Base-by-base conservation (phyloP, 1,284 basidiomycete species). In the Amanita bisporigera region DNA sequence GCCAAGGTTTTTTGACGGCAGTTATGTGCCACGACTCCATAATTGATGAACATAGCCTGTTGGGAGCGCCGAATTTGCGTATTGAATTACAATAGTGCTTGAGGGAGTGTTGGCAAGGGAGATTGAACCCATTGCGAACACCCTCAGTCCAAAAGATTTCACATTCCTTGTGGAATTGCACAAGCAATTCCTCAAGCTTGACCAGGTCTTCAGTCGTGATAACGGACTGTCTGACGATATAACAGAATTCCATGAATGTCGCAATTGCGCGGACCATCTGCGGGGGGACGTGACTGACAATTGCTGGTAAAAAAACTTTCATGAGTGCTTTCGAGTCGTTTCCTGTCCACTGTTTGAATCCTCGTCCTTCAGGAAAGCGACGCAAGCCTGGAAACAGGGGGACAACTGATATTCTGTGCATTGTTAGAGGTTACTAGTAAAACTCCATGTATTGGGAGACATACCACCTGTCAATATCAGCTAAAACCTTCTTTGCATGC, bases 181-280 rank as follows among this genome's bases (percentile, higher is more conserved):
- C 9, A n/a, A 60, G 58, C 14, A 41, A 3, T 0, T 43, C 58
- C 1, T 58, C 5, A 1, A 58, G 36, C 12, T 33, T 38, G 3
- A 4, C 31, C 1, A 38, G 12, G 11, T 33, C 36, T 5, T 58
- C 31, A 2, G 2, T 26, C 9, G 11, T 21, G 10, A 76, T 70
- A 1, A 65, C 63, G 7, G 72, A 61, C 4, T 71, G 73, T 0
- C 79, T 75, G 5, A 73, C 74, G 10, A 82, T 68, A 65, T 83
- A 84, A 63, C 77, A 80, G 26, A 77, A 76, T n/a, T 82, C 77
- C 0, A 81, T 64, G 59, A 82, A 79, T 0, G 75, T 66, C 1
- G 65, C n/a, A 2, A 82, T 41, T 3, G 71, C 66, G 19, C 71
- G 50, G 9, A 79, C 72, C 65, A 80, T 77, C 10, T 66, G 33